phyloP scores from a whole-genome alignment of 768 basidiomycete genomes.

The Neoboletus subvelutipes region DNA sequence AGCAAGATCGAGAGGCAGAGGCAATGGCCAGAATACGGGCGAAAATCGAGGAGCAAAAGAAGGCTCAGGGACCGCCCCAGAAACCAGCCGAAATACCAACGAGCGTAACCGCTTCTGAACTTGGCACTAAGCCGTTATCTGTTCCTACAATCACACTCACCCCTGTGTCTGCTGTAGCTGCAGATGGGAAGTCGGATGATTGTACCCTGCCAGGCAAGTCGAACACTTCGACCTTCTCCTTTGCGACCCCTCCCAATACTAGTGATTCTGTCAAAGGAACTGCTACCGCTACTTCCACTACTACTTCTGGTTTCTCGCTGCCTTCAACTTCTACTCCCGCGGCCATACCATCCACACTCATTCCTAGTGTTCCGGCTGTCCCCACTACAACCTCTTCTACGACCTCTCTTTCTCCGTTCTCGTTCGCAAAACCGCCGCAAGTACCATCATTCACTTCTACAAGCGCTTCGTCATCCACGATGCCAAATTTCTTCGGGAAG shows the following conservation, averaged over 20 bases:
- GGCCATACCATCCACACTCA: constrained; percentile 16
- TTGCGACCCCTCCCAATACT: constrained; percentile 3
- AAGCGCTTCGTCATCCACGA: constrained; percentile 5
- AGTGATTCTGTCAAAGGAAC: constrained; percentile 10
- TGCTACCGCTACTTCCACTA: constrained; percentile 1
- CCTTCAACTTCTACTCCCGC: constrained; percentile 27
- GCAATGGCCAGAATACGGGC: constrained; percentile 72
- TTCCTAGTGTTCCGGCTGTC: constrained; percentile 5
- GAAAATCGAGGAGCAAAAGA: constrained; percentile 46
- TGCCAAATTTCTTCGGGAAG: constrained; percentile 36
- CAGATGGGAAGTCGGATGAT: constrained; percentile 7
- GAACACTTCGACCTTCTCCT: constrained; percentile 15
- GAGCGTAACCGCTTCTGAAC: constrained; percentile 25
- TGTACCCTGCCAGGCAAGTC: constrained; percentile 15
- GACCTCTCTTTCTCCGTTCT: constrained; percentile 11
- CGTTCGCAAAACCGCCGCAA: constrained; percentile 18
- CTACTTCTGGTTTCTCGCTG: constrained; percentile 24
- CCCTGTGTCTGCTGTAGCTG: constrained; percentile 18
- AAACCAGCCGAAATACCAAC: constrained; percentile 35
- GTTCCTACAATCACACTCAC: constrained; percentile 32
- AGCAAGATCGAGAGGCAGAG: constrained; percentile 79
- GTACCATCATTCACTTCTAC: constrained; percentile 3
- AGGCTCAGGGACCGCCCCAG: constrained; percentile 35
- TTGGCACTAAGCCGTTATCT: constrained; percentile 17
- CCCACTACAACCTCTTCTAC: constrained; percentile 15